Evolutionary conservation across 2,329 filamentous ascomycete genomes (phyloP), one percentile per base, ranked within the genome.

Genomic region (Fusarium subtropicale): DNA sequence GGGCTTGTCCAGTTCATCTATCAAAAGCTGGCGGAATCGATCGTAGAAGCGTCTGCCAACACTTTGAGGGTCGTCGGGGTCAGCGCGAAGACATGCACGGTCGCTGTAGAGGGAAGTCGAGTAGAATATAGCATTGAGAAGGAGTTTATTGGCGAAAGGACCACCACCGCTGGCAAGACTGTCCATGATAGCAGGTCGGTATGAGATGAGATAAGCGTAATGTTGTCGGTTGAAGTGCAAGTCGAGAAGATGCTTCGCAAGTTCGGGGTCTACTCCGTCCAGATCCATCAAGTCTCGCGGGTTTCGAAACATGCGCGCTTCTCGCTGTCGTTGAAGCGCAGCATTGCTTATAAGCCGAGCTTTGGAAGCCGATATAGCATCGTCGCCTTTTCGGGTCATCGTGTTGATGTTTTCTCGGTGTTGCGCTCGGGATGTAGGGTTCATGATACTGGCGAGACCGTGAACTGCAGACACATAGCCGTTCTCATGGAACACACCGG

Each of bases 101-200:
- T 81, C 77, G 56, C 80, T 82, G 46, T 80, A 81, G 2, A 81
- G 76, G 7, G 75, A 76, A 4, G 77, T 79, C 12, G 78, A 79
- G 46, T 77, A 81, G 68, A 80, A 83, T 12, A 82, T 81, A 18
- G 79, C 77, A 59, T 81, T 81, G 16, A 81, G 71, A 1, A 81
- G 69, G 5, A 81, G 73, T 53, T 80, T 80, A 30, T 80, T 81
- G 12, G 74, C 72, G 31, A 76, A 81, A 1, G 76, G 76, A 2
- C 79, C 79, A n/a, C 74, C 73, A 0, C 75, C 75, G 22, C 75
- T 78, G 1, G 73, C 70, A 3, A 81, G 74, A 56, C 78, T 79
- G 36, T 80, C 77, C 75, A 80, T 81, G 12, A 81, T 77, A 2
- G 78, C 79, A 2, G 79, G 79, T 1, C 79, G 77, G 33, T 81